Conservation (phyloP, 1,284 basidiomycete species). For the Microbotryum violaceum region DNA sequence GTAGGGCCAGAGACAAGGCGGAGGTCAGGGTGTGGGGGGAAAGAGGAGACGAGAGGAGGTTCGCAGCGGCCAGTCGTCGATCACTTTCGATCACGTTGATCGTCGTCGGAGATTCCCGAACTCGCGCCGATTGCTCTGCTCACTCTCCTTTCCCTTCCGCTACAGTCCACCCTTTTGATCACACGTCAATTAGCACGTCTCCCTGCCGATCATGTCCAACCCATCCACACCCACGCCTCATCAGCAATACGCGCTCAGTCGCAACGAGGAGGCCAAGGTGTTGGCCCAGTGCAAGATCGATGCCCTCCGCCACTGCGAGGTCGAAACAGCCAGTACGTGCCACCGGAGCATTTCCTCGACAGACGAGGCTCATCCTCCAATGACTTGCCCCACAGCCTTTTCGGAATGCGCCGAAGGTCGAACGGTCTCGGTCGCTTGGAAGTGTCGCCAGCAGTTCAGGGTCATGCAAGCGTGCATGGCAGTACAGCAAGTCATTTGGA, state of each 20-base stretch:
- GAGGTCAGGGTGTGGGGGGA: no score
- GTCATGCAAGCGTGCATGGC: slow-evolving; percentile 35
- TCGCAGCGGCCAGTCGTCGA: no score
- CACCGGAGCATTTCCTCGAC: neutral
- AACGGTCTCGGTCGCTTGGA: slow-evolving; percentile 33
- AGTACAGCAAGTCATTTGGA: slow-evolving; percentile 20
- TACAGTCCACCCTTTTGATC: no score
- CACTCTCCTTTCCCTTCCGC: no score
- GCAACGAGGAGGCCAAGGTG: slow-evolving; percentile 33
- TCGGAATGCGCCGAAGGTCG: slow-evolving; percentile 32
- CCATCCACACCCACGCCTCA: no score
- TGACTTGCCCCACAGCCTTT: slow-evolving; percentile 22
- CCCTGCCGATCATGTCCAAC: no score
- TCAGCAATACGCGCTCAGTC: slow-evolving; percentile 23
- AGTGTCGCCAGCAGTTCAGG: slow-evolving; percentile 30
- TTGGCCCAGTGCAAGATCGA: slow-evolving; percentile 26
- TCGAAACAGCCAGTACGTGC: slow-evolving; percentile 22
- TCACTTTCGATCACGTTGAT: no score
- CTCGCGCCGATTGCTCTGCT: no score
- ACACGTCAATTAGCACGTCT: no score
- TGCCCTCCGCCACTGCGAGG: slow-evolving; percentile 31
- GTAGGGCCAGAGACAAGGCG: no score
- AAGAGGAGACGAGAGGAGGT: no score
- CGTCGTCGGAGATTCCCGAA: no score
- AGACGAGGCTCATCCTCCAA: neutral